Evolutionary conservation across 1,284 basidiomycete genomes (phyloP).

Genomic region (Veloporphyrellus conicus): DNA sequence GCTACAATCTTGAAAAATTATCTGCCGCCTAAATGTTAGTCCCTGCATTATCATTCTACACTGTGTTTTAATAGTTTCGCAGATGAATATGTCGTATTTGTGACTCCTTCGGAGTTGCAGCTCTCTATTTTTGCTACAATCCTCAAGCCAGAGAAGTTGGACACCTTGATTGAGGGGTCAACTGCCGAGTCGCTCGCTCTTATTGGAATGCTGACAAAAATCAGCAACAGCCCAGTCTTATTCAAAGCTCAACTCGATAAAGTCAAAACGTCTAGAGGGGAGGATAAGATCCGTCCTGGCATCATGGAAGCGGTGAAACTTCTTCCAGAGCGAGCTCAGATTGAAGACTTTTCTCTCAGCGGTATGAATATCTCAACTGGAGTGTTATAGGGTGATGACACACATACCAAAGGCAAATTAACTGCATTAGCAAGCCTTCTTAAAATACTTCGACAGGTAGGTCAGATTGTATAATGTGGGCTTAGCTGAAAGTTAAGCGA

Average conservation of each 20-base stretch:
- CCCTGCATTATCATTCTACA: not conserved
- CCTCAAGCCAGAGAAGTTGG: conserved; percentile 63
- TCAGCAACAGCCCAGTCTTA: conserved; percentile 90
- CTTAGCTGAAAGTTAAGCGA: conserved; percentile 6
- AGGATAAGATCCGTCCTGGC: conserved; percentile 44
- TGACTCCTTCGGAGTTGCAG: conserved; percentile 80
- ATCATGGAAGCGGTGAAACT: conserved; percentile 62
- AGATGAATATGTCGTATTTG: conserved; percentile 95
- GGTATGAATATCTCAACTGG: conserved; percentile 43
- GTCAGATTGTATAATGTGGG: conserved; percentile 6
- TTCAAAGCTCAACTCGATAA: conserved; percentile 54
- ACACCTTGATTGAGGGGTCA: conserved; percentile 61
- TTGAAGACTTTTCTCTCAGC: conserved; percentile 72
- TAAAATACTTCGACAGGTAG: conserved; percentile 55
- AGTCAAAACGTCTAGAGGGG: conserved; percentile 32
- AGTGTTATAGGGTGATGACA: not conserved
- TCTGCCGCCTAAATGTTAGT: conserved; percentile 85
- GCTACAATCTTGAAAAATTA: conserved; percentile 79
- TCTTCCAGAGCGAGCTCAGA: conserved; percentile 58
- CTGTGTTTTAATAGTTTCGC: conserved; percentile 6
- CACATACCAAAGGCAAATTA: conserved; percentile 68
- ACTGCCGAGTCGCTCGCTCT: conserved; percentile 80
- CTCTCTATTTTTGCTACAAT: conserved; percentile 77
- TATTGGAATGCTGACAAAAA: conserved; percentile 79
- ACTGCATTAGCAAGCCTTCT: conserved; percentile 74